Evolutionary conservation across 495 filamentous ascomycete species (phyloP), one percentile per base, ranked within the genome.

Genomic region (Barbatosphaeria neglecta): DNA sequence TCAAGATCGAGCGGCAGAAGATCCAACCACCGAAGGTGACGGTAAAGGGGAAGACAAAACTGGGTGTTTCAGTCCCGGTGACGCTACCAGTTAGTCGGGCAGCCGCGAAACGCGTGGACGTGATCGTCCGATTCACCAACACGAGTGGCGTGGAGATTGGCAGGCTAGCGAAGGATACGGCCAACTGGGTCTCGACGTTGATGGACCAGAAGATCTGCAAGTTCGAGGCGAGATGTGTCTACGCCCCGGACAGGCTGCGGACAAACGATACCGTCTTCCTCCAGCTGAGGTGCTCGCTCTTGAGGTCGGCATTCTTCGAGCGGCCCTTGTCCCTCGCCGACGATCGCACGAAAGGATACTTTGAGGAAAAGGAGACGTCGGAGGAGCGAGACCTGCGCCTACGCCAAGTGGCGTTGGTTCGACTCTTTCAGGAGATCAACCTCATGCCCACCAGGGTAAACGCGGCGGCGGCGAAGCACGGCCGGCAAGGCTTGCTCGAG

Each of bases 41-140:
- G 64, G 46, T 72, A 53, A 68, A 80, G 66, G 53, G 54, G 52
- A 70, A 74, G 68, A 31, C 57, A 45, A 61, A 59, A 40, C 54
- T 58, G 5, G 61, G 61, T 1, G 42, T 49, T n/a, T 45, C 48
- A 7, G 53, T 62, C 24, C 42, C 56, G 3, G 13, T 22, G 10
- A 37, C 57, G 1, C 50, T 52, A 7, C 67, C 66, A 51, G 28
- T 61, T 48, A 67, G 63, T 51, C 56, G 62, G 39, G 68, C 70
- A n/a, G 63, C 65, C 46, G 72, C 55, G 64, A 85, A 55, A 71
- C 75, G 65, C 11, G 71, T 74, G 22, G 92, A 98, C 63, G 80
- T 95, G 27, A 74, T 98, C 41, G 93, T 96, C n/a, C 82, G 92
- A 15, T 97, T 98, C 60, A 95, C 85, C 2, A 93, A 88, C 56